Evolutionary conservation across 164 flowering plant species (phyloP), one percentile per base, ranked within the genome.

Genomic region (Nymphaea colorata): DNA sequence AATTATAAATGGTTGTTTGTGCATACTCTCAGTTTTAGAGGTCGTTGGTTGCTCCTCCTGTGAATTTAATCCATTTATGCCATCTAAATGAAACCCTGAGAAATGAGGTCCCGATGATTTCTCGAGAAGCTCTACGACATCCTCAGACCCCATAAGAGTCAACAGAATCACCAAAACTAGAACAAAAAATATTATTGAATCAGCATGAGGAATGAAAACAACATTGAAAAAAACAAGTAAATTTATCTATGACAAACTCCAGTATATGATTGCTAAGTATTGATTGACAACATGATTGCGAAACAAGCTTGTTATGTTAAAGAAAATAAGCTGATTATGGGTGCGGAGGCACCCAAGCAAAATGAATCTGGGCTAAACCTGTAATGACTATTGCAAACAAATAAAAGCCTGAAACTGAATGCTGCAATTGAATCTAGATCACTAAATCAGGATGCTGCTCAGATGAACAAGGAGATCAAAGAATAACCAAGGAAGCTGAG

Each of bases 31-130:
- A 69, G 84, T 62, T 4, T 79, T 71, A n/a, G 96, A 85, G 36
- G 88, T 79, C 59, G 89, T 79, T 61, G 84, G 79, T 64, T 76
- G 84, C 65, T 77, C 93, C 43, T 62, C 77, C 61, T 69, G 77
- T 65, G 78, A 73, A 75, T 71, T 76, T 69, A 78, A 75, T 62
- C 59, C 66, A 59, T 77, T 79, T 70, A 76, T 70, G 55, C 80
- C 84, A 76, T 87, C 71, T 82, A 89, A 72, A 69, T 86, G 96
- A 73, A 91, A 83, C 42, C 98, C 97, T 70, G 98, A 94, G 79
- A 85, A 94, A 79, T 94, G 98, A 65, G 76, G 89, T 45, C 88
- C 88, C 2, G 93, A 82, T 57, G 92, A 87, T 69, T 90, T 82
- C 74, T 87, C 96, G 68, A 91, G 80, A 76, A 89, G 68, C 67